A percentile compares a stretch with the other conserved stretches of the same genome.
These are phyloP conservation scores for Cerioporus squamosus DNA, from an alignment of 1,284 basidiomycete genomes.

Conservation along the genomic window DNA sequence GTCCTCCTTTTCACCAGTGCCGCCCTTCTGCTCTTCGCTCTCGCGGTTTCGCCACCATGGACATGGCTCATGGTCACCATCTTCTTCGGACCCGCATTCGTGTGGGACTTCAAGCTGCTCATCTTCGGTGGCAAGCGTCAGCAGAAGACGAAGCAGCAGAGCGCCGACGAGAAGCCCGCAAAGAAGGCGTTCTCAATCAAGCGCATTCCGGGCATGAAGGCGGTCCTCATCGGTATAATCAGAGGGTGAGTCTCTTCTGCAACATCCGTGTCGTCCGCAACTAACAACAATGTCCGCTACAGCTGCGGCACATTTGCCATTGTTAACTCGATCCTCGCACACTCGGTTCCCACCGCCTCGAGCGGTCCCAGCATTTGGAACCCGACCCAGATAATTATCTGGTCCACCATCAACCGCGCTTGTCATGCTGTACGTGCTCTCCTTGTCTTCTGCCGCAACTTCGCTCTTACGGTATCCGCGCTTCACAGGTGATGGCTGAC, in stretches of 20 bases:
- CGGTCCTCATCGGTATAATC: slow-evolving; percentile 16
- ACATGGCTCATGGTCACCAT: slow-evolving; percentile 11
- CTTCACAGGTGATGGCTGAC: slow-evolving; percentile 19
- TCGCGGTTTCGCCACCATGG: slow-evolving; percentile 4
- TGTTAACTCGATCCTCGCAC: slow-evolving; percentile 13
- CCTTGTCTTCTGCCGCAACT: background rate
- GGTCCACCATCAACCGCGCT: slow-evolving; percentile 21
- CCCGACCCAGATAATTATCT: slow-evolving; percentile 14
- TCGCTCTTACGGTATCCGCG: background rate
- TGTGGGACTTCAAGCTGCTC: slow-evolving; percentile 18
- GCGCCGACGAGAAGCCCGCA: background rate
- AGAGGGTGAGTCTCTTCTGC: slow-evolving; percentile 7
- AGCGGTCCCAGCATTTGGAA: slow-evolving; percentile 6
- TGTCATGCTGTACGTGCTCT: slow-evolving; percentile 15
- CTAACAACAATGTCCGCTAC: background rate
- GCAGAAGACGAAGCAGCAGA: background rate
- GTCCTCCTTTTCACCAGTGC: slow-evolving; percentile 10
- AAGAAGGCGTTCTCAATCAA: slow-evolving; percentile 10
- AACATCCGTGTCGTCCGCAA: background rate
- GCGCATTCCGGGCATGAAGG: slow-evolving; percentile 18
- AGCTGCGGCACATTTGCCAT: slow-evolving; percentile 17
- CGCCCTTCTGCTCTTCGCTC: slow-evolving; percentile 6
- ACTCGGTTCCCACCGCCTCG: background rate
- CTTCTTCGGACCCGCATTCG: slow-evolving; percentile 15
- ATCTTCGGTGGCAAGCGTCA: slow-evolving; percentile 1